Percentiles rank a stretch among this genome's conserved stretches.
Conservation (phyloP, 805 yeast species). For the Schwanniomyces yamadae region DNA sequence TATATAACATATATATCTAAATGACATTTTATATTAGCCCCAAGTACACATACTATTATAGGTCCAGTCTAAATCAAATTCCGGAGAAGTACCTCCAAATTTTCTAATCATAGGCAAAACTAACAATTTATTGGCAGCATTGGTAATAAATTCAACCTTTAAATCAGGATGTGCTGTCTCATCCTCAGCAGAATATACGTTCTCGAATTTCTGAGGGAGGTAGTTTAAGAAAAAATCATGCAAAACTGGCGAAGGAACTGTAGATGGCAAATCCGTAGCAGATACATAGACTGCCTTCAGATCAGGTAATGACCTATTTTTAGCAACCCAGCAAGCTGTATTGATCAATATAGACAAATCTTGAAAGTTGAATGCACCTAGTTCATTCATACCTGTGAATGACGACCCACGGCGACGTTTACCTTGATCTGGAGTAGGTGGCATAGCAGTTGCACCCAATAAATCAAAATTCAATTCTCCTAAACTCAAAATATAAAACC, state of each 20-base stretch:
- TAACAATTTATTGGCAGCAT: conserved; percentile 16
- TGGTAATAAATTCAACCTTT: conserved; percentile 22
- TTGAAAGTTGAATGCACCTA: conserved; percentile 42
- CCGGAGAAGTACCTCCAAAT: conserved; percentile 25
- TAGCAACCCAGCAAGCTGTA: conserved; percentile 28
- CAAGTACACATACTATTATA: conserved; percentile 32
- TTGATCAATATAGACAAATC: conserved; percentile 35
- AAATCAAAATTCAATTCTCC: conserved; percentile 35
- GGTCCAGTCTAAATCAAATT: conserved; percentile 39
- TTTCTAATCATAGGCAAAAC: conserved; percentile 35
- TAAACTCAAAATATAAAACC: conserved; percentile 27
- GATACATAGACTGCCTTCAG: conserved; percentile 21
- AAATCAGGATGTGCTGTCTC: conserved; percentile 8
- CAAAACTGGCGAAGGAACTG: conserved; percentile 33
- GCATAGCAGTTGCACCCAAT: conserved; percentile 12
- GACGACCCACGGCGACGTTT: conserved; percentile 32
- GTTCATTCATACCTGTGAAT: conserved; percentile 35
- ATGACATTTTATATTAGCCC: conserved; percentile 15
- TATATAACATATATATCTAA: too few species aligned
- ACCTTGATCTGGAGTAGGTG: conserved; percentile 13
- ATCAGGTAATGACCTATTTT: conserved; percentile 13
- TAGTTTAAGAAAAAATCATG: conserved; percentile 38
- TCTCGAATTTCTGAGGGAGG: conserved; percentile 19
- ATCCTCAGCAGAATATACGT: conserved; percentile 9
- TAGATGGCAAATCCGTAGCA: conserved; percentile 32